Base-by-base conservation (phyloP, 768 basidiomycete genomes). In the Crepidotus variabilis region DNA sequence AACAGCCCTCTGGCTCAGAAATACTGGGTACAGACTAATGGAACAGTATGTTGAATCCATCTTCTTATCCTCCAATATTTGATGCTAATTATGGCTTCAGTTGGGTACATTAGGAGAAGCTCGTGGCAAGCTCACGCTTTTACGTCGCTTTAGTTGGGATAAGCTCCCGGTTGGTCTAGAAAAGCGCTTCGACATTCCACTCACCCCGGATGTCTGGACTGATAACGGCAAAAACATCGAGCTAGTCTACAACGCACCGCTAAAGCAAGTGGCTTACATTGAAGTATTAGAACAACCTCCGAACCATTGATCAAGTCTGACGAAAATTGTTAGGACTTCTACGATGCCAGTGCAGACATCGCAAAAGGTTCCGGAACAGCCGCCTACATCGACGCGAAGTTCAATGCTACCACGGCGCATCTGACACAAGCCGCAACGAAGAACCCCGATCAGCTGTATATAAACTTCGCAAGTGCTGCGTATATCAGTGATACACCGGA, bases 61-160 rank as follows among this genome's bases (percentile, higher is more conserved):
- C 20, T 21, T 14, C 20, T n/a, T 48, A 5, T 35, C 36, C n/a
- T 48, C 9, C 28, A 16, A 50, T 35, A 24, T 45, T 20, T 6
- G 48, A 52, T 0, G 14, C 45, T 39, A 28, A 57, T 57, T 45
- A 10, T 20, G 18, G 20, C n/a, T 24, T 49, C 50, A 81, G 78
- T 69, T 81, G 10, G 77, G 77, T 7, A 80, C 75, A 2, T 71
- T 83, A 6, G 79, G 80, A 1, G 72, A 79, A 65, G 76, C 79
- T 1, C 76, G 82, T 2, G 79, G 79, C 18, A 82, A 81, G 61
- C 69, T 81, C 6, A 77, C 75, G 13, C 74, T 82, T 24, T 72
- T 83, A 34, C 77, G 80, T 54, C 77, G 82, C 6, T 81, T 75
- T 64, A 65, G 69, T 24, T 80, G 76, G 57, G 59, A 69, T 24